Percentiles rank a stretch among this genome's conserved stretches.
phyloP scores from a whole-genome alignment of 1,284 basidiomycete genomes.

The Cerioporus squamosus region DNA sequence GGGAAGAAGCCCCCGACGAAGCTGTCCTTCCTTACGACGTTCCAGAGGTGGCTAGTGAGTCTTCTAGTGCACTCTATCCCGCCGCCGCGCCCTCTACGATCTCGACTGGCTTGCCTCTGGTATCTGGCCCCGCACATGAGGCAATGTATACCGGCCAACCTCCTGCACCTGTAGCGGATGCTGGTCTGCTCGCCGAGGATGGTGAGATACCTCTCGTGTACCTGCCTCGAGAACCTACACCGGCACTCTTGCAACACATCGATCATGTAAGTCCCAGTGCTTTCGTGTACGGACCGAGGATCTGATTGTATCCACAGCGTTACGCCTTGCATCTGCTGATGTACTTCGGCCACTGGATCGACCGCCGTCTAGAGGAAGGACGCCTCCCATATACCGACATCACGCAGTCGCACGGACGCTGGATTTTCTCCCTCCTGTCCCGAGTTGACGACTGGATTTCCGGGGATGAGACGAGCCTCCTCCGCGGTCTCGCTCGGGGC shows the following conservation, averaged over 20 bases:
- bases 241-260: conserved; percentile 56
- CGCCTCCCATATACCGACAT: conserved; percentile 47
- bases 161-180: background rate
- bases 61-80: no score
- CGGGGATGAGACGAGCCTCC: conserved; percentile 77
- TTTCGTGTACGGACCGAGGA: conserved; percentile 1
- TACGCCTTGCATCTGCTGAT: conserved; percentile 76
- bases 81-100: no score
- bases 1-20: conserved; percentile 23
- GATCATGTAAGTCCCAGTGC: conserved; percentile 57
- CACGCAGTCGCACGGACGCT: conserved; percentile 71
- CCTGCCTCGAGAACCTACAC: conserved; percentile 56
- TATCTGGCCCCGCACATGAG: no score
- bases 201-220: conserved; percentile 9
- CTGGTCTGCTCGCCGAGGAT: conserved; percentile 12
- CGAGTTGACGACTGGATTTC: conserved; percentile 74
- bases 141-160: no score
- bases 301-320: conserved; percentile 47
- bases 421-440: conserved; percentile 84
- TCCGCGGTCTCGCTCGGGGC: conserved; percentile 80
- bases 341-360: conserved; percentile 85
- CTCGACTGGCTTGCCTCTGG: background rate
- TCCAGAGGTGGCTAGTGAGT: background rate
- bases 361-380: conserved; percentile 55
- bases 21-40: conserved; percentile 22